phyloP scores from a whole-genome alignment of 257 asterid genomes.

The Handroanthus guayacan region DNA sequence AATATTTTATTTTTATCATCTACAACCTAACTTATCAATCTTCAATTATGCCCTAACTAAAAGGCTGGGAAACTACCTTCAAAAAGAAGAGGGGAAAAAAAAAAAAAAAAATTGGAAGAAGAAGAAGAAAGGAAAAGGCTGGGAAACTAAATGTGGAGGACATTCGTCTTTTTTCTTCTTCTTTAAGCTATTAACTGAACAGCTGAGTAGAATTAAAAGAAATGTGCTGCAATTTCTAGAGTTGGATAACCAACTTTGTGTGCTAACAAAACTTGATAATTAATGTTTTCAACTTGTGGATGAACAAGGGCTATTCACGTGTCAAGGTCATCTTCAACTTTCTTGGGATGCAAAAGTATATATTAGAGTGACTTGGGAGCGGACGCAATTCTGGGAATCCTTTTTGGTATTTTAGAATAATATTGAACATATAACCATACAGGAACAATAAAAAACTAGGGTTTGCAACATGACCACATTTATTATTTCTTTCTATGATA shows the following conservation, averaged over 20 bases:
- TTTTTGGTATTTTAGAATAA: background rate
- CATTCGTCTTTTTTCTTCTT: background rate
- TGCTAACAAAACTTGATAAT: background rate
- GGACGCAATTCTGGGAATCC: background rate
- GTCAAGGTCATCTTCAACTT: background rate
- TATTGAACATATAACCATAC: too few species aligned
- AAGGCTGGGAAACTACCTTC: background rate
- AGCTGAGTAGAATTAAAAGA: background rate
- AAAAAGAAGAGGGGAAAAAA: too few species aligned
- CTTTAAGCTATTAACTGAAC: background rate
- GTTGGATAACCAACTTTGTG: conserved; percentile 33
- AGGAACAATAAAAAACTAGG: too few species aligned
- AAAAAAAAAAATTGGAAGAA: too few species aligned
- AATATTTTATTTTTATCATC: background rate
- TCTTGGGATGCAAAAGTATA: background rate
- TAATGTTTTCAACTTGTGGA: conserved; percentile 4
- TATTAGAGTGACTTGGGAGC: background rate
- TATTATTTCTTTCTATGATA: too few species aligned
- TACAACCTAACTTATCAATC: background rate
- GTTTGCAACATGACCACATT: too few species aligned
- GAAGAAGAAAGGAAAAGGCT: too few species aligned
- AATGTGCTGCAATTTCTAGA: conserved; percentile 16
- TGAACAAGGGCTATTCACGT: background rate
- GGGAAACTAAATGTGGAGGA: background rate
- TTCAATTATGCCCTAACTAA: background rate